Percentiles rank a stretch among this genome's conserved stretches.
phyloP scores from a whole-genome alignment of 176 grass and related monocot species.

The Coix lacrymajobi region DNA sequence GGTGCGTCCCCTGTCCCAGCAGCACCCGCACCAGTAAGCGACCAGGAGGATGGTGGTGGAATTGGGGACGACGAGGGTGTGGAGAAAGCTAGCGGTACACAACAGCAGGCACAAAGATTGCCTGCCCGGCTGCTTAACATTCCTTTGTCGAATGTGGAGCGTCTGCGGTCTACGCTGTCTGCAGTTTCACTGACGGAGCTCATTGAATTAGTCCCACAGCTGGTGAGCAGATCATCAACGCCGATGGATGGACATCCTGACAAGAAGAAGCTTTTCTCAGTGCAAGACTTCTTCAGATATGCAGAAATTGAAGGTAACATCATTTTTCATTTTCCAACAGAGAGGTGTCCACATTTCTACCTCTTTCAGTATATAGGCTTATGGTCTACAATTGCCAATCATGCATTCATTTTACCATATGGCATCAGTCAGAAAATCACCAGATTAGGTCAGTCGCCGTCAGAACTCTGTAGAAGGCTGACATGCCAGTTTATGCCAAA shows the following conservation, averaged over 20 bases:
- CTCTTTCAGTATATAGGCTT: neutral
- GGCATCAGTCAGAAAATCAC: neutral
- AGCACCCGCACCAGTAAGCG: neutral
- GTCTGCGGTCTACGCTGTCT: slow-evolving; percentile 71
- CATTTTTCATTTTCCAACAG: neutral
- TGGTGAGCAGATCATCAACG: slow-evolving; percentile 50
- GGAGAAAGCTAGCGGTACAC: slow-evolving; percentile 2
- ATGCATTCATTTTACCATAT: neutral
- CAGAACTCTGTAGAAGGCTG: neutral
- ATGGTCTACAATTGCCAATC: neutral
- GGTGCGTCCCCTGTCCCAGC: slow-evolving; percentile 20
- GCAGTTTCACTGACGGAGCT: slow-evolving; percentile 66
- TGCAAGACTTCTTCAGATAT: slow-evolving; percentile 94
- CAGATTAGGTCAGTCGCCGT: neutral
- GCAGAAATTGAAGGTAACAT: slow-evolving; percentile 73
- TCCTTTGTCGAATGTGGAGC: slow-evolving; percentile 85
- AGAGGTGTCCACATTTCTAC: neutral
- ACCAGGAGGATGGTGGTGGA: neutral
- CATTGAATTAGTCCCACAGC: slow-evolving; percentile 68
- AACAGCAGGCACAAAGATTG: slow-evolving; percentile 42
- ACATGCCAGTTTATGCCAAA: neutral
- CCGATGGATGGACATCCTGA: slow-evolving; percentile 58
- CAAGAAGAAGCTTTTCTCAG: slow-evolving; percentile 97
- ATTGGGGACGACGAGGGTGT: slow-evolving; percentile 35
- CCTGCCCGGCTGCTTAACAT: slow-evolving; percentile 60